Evolutionary conservation across 495 filamentous ascomycete genomes (phyloP).

Genomic region (Haplographium delicatum): DNA sequence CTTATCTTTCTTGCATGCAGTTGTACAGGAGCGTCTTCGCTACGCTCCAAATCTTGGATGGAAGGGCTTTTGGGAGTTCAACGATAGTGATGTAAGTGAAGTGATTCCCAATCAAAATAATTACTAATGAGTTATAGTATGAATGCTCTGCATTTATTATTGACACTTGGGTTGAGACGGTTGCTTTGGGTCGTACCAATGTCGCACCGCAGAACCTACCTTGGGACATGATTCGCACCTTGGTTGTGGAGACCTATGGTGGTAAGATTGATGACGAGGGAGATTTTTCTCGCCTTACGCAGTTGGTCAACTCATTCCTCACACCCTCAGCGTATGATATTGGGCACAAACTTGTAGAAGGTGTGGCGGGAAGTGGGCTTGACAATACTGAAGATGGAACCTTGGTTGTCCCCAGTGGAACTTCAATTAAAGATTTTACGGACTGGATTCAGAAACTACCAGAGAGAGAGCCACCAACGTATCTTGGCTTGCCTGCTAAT

Average conservation of each 20-base stretch:
- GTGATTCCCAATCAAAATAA: slow-evolving; percentile 3
- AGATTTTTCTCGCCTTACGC: slow-evolving; percentile 70
- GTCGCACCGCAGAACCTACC: slow-evolving; percentile 89
- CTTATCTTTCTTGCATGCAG: slow-evolving; percentile 91
- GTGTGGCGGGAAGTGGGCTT: slow-evolving; percentile 29
- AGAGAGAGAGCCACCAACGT: slow-evolving; percentile 94
- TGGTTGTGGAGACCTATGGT: slow-evolving; percentile 91
- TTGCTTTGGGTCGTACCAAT: slow-evolving; percentile 80
- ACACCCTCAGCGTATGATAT: slow-evolving; percentile 87
- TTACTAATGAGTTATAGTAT: slow-evolving; percentile 57
- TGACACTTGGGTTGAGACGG: slow-evolving; percentile 85
- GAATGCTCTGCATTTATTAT: slow-evolving; percentile 96
- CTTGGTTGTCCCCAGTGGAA: slow-evolving; percentile 71
- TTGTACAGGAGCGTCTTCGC: slow-evolving; percentile 90
- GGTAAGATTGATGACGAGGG: slow-evolving; percentile 92
- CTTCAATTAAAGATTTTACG: slow-evolving; percentile 79
- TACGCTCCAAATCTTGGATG: slow-evolving; percentile 94
- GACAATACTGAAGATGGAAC: slow-evolving; percentile 48
- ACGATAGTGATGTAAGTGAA: slow-evolving; percentile 90
- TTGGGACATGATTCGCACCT: slow-evolving; percentile 93
- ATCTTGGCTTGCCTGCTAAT: slow-evolving; percentile 91
- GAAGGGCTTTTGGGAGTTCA: slow-evolving; percentile 99
- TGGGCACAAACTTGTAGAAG: slow-evolving; percentile 79
- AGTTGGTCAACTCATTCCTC: slow-evolving; percentile 69
- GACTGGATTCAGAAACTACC: slow-evolving; percentile 88